These are phyloP conservation scores for Colletotrichum graminicola DNA, from an alignment of 2,329 filamentous ascomycete genomes.

Conservation along the genomic window DNA sequence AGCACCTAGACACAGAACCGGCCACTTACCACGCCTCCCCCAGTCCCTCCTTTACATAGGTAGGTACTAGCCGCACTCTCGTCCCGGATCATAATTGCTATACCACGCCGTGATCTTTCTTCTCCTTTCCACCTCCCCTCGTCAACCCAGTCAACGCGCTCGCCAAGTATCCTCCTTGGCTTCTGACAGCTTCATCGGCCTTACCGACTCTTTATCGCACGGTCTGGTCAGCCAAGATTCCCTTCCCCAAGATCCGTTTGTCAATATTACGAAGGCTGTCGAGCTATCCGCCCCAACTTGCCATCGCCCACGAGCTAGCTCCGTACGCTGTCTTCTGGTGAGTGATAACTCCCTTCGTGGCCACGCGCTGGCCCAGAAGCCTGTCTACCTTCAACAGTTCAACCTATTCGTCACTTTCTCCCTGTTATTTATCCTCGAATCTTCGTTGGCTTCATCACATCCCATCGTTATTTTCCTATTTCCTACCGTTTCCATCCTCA, in stretches of 20 bases:
- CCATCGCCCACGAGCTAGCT: slow-evolving; percentile 36
- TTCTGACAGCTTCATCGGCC: not conserved
- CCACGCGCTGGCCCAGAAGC: not conserved
- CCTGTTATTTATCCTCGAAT: slow-evolving; percentile 2
- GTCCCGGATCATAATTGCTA: slow-evolving; percentile 8
- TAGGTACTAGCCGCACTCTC: slow-evolving; percentile 21
- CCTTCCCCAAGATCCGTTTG: slow-evolving; percentile 5
- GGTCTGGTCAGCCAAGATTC: slow-evolving; percentile 7
- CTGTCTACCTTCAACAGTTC: not conserved
- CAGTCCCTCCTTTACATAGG: slow-evolving; percentile 24
- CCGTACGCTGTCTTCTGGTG: slow-evolving; percentile 18
- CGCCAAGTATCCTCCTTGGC: slow-evolving; percentile 6
- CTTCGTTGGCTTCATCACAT: not conserved
- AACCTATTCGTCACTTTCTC: not conserved
- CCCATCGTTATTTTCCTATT: not conserved
- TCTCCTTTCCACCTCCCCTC: slow-evolving; percentile 18
- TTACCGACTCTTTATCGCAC: not conserved
- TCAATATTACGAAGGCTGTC: slow-evolving; percentile 16
- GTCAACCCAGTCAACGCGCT: slow-evolving; percentile 14
- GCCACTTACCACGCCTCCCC: slow-evolving; percentile 28
- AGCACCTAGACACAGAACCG: slow-evolving; percentile 20
- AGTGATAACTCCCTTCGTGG: slow-evolving; percentile 30
- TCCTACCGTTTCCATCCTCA: not conserved
- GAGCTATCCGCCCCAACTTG: slow-evolving; percentile 27
- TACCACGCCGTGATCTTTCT: slow-evolving; percentile 30